Percentiles rank a stretch among this genome's conserved stretches.
These are phyloP conservation scores for Gentiana macrophylla DNA, from an alignment of 257 asterid genomes.

Conservation along the genomic window DNA sequence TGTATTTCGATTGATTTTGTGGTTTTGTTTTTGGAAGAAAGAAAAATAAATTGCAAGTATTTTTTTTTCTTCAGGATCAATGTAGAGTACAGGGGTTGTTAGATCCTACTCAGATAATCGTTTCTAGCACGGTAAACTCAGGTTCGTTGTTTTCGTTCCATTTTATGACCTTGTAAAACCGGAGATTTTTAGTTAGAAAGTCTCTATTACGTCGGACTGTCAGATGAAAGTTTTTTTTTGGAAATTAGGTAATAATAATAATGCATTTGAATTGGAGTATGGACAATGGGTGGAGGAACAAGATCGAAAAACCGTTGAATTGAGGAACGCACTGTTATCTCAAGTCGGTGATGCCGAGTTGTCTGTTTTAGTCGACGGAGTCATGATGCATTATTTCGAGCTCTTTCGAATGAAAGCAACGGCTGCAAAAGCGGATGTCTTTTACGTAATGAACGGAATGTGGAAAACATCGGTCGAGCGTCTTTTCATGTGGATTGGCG, in stretches of 20 bases:
- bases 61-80: constrained; percentile 41
- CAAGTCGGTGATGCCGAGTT: constrained; percentile 48
- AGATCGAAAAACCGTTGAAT: constrained; percentile 35
- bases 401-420: constrained; percentile 75
- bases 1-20: background rate
- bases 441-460: constrained; percentile 71
- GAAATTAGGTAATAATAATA: constrained; percentile 20
- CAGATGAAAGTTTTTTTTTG: no score
- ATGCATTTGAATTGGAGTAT: constrained; percentile 66
- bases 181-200: no score
- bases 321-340: constrained; percentile 54
- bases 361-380: constrained; percentile 37
- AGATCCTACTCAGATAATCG: constrained; percentile 52
- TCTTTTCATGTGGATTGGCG: constrained; percentile 90
- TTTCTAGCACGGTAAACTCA: constrained; percentile 49
- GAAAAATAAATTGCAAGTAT: constrained; percentile 8
- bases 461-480: constrained; percentile 90
- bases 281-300: constrained; percentile 82
- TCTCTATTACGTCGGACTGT: no score
- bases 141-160: constrained; percentile 31
- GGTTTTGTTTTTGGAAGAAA: constrained; percentile 3
- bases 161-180: background rate
- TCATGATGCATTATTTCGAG: constrained; percentile 53
- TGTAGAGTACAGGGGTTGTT: constrained; percentile 40
- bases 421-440: constrained; percentile 73